Conservation (phyloP, 306 rosid genomes). For the Trichosanthes truncata region DNA sequence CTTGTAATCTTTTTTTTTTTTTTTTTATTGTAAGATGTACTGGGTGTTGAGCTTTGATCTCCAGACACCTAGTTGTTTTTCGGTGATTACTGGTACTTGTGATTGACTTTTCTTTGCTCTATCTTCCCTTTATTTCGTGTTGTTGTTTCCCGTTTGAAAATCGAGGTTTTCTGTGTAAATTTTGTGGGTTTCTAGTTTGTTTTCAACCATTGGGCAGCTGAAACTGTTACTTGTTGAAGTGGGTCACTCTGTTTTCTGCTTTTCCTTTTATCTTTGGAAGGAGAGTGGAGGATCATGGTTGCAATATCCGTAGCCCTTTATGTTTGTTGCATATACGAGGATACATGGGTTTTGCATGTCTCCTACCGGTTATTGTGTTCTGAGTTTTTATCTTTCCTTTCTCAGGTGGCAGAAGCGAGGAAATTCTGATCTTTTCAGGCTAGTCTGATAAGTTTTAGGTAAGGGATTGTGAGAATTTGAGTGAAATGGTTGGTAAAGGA, state of each 20-base stretch:
- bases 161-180: background rate
- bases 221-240: background rate
- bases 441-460: background rate
- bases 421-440: background rate
- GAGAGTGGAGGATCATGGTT: background rate
- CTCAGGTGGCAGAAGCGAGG: slow-evolving; percentile 10
- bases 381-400: background rate
- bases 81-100: background rate
- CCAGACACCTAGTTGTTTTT: background rate
- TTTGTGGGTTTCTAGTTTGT: background rate
- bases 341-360: background rate
- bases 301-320: background rate
- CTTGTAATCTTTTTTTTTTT: background rate
- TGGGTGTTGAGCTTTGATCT: background rate
- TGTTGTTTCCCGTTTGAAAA: background rate
- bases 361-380: background rate
- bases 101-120: background rate
- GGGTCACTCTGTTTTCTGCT: slow-evolving; percentile 4
- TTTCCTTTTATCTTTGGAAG: background rate
- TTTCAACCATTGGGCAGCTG: background rate
- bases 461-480: background rate
- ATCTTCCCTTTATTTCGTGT: background rate
- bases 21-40: background rate
- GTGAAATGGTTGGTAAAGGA: slow-evolving; percentile 55
- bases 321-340: background rate